Evolutionary conservation across 192 early-diverging fungal species (phyloP).

Genomic region (Entomortierella lignicola): DNA sequence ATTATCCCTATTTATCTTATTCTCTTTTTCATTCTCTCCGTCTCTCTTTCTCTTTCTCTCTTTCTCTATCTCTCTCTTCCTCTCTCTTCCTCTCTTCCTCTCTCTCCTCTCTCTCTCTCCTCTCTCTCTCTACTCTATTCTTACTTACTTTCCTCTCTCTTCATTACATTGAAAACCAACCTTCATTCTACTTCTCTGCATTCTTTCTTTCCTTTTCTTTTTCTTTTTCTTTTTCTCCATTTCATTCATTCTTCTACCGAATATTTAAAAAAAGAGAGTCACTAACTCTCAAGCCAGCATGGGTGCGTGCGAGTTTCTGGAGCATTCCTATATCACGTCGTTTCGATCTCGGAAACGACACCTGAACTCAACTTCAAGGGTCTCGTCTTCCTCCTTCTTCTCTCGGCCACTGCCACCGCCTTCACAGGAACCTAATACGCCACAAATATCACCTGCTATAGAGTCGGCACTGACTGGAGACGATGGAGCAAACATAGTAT

Average conservation of each 20-base stretch:
- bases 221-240: not conserved
- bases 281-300: not conserved
- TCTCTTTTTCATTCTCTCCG: not conserved
- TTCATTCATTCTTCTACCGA: not conserved
- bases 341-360: conserved; percentile 15
- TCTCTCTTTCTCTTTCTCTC: conserved; percentile 4
- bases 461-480: not conserved
- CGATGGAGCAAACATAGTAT: not conserved
- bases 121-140: too few relatives aligned
- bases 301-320: not conserved
- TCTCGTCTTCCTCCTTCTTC: not conserved
- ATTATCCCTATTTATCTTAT: not conserved
- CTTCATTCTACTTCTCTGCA: not conserved
- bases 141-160: too few relatives aligned
- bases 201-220: not conserved
- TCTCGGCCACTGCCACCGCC: not conserved
- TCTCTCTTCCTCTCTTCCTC: not conserved
- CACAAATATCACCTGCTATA: not conserved
- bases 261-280: not conserved
- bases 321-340: conserved; percentile 7
- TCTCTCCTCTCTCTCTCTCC: not conserved
- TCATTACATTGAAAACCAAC: too few relatives aligned
- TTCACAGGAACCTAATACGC: not conserved
- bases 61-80: not conserved
- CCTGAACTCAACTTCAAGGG: not conserved